Evolutionary conservation across 257 asterid genomes (phyloP).

Genomic region (Solanum pimpinellifolium): DNA sequence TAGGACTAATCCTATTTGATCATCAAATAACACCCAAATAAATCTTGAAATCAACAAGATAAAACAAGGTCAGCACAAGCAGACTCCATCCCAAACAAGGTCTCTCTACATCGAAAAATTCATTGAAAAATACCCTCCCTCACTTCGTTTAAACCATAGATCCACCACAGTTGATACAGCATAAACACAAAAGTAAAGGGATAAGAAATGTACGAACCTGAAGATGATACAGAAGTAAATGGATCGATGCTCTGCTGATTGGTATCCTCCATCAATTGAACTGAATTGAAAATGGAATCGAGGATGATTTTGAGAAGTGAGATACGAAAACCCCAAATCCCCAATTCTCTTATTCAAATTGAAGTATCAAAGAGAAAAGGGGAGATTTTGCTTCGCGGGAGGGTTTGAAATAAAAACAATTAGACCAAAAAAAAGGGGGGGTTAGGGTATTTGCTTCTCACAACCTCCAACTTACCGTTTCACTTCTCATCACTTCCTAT

Average conservation of each 20-base stretch:
- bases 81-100: not conserved
- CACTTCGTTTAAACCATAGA: not conserved
- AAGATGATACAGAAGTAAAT: not conserved
- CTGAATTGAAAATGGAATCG: not conserved
- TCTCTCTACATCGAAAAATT: not conserved
- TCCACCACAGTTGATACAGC: not conserved
- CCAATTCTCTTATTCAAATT: not conserved
- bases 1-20: not conserved
- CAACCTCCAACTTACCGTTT: not conserved
- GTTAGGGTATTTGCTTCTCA: not conserved
- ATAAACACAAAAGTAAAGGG: not conserved
- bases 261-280: not conserved
- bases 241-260: not conserved
- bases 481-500: not conserved
- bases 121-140: not conserved
- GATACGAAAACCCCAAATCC: not conserved
- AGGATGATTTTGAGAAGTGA: not conserved
- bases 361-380: not conserved
- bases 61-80: not conserved
- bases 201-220: not conserved
- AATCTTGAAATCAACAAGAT: not conserved
- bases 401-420: conserved; percentile 19
- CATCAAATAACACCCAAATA: not conserved
- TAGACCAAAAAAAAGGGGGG: not conserved
- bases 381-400: conserved; percentile 20